These are phyloP conservation scores for Strobilomyces echinocephalus DNA, from an alignment of 768 basidiomycete genomes.

Conservation along the genomic window DNA sequence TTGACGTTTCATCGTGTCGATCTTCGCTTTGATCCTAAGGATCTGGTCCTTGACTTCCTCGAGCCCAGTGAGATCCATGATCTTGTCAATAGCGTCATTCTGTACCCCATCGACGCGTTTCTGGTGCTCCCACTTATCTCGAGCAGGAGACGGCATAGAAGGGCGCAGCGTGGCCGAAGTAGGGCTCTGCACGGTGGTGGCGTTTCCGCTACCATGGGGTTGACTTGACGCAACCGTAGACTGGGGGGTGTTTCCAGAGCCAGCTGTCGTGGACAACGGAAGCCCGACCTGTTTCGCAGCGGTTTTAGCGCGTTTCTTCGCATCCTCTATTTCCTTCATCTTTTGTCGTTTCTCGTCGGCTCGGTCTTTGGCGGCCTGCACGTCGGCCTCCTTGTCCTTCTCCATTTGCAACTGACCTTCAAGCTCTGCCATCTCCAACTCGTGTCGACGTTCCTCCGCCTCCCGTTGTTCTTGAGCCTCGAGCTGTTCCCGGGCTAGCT, in stretches of 20 bases:
- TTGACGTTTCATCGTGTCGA: conserved; percentile 55
- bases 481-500: conserved; percentile 38
- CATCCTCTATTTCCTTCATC: conserved; percentile 40
- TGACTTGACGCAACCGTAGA: no score
- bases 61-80: conserved; percentile 69
- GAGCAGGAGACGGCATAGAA: conserved; percentile 32
- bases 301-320: conserved; percentile 13
- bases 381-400: conserved; percentile 34
- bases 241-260: conserved; percentile 1
- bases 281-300: conserved; percentile 13
- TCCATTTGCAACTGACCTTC: conserved; percentile 35
- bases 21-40: conserved; percentile 53
- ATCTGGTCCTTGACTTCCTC: conserved; percentile 61
- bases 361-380: conserved; percentile 37
- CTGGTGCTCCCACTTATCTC: conserved; percentile 52
- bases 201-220: no score
- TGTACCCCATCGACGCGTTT: conserved; percentile 50
- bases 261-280: not conserved
- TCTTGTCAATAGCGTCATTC: conserved; percentile 53
- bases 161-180: not conserved
- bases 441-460: conserved; percentile 40
- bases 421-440: conserved; percentile 38
- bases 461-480: conserved; percentile 43
- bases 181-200: no score
- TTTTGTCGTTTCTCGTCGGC: conserved; percentile 42